Base-by-base conservation (phyloP, 2,329 filamentous ascomycete genomes). In the Drechslerella coelobrocha region DNA sequence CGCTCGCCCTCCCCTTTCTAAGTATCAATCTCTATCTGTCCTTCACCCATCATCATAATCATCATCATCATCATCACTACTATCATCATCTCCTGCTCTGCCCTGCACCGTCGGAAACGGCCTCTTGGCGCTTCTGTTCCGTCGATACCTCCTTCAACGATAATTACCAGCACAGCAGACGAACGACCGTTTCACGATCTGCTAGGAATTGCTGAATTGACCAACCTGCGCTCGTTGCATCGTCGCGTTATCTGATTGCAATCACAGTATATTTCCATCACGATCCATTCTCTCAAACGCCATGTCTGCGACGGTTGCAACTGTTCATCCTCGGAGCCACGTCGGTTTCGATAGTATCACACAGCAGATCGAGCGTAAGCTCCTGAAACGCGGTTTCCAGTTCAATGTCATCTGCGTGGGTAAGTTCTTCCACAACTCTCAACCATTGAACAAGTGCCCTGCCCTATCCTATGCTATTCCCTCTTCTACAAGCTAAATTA, bases 341-440 rank as follows among this genome's bases (percentile, higher is more conserved):
- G 94, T 99, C 81, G 94, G 94, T 87, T 99, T 99, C 84, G 94
- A 99, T 85, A 97, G 92, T 84, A 99, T 99, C 85, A 99, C 94
- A 77, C 92, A 89, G 76, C 94, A 99, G 85, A 99, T 99, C 78
- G 94, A 99, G 88, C 90, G 91, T 84, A 99, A 99, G 89, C 89
- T 97, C 80, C 82, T 99, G 83, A 99, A 99, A 87, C 92, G 94
- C 83, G 94, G 94, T 78, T 99, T 99, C 83, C 94, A 99, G 83
- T 99, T 99, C 88, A 99, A 99, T 81, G 89, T 97, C 79, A 97
- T 97, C 82, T 97, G 92, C 81, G 94, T 97, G 81, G 94, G 94
- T 97, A 85, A 81, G 93, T 88, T 31, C 12, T 6, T 6, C 73
- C 59, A 27, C 39, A 37, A n/a, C 7, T 10, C n/a, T 41, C 26